Evolutionary conservation across 441 rosid species (phyloP), one percentile per base, ranked within the genome.

Genomic region (Arabidopsis lyrata): DNA sequence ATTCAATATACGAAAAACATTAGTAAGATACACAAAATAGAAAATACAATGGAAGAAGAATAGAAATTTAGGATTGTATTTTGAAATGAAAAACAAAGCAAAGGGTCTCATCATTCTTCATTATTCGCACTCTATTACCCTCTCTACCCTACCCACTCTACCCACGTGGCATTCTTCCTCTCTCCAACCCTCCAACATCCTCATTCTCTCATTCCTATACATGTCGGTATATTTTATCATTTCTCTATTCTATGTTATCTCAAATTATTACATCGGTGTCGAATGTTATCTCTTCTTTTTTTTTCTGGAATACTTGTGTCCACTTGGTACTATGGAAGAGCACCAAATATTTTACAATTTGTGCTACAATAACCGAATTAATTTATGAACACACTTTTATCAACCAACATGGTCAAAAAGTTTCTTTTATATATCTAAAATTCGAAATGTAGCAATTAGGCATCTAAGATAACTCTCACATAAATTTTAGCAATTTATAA

Each of bases 61-160:
- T 12, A 50, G 12, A 41, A 72, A 42, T 13, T 53, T 29, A 52
- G 36, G 49, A 72, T 11, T 53, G 64, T 63, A 57, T 74, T 73
- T 74, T 36, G 38, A 58, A 74, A 68, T 13, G 45, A n/a, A 60
- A 60, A 67, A 52, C 65, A 76, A 69, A 45, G 70, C 45, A 62
- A 76, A 63, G 44, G 52, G 42, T 69, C 59, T 69, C 64, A 76
- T 69, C 58, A 76, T 76, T 69, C 79, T 76, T 76, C 79, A 76
- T 76, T 15, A 76, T 76, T 62, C 31, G 60, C 79, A 76, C 79
- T 76, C 79, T 76, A 76, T 76, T 76, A 76, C 75, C 63, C 39
- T n/a, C 62, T 36, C 34, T 65, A 48, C 66, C 77, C 66, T 66
- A 58, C 67, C 67, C 18, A 75, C 78, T n/a, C 62, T 52, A 52